phyloP scores from a whole-genome alignment of 1,284 basidiomycete species.

The Ceratobasidium sp. region DNA sequence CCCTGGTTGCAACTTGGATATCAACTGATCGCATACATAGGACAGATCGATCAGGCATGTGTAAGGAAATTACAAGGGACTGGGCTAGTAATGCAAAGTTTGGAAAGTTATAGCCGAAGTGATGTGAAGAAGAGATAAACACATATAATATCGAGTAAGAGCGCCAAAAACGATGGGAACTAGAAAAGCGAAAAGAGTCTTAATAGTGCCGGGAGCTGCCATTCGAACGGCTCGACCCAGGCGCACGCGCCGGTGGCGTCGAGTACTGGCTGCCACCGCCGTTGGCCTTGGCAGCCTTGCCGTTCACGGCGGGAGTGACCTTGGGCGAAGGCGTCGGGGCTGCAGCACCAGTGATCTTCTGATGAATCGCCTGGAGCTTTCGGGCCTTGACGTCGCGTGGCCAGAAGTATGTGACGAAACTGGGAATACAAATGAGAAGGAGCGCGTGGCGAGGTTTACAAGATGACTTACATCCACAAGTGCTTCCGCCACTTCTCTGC shows the following conservation, averaged over 20 bases:
- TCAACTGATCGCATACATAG: conserved; percentile 38
- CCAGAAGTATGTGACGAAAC: conserved; percentile 96
- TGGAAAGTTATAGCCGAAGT: conserved; percentile 42
- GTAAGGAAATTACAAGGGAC: conserved; percentile 39
- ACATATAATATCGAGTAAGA: conserved; percentile 35
- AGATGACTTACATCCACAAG: conserved; percentile 86
- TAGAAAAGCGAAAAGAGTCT: conserved; percentile 16
- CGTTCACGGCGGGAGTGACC: conserved; percentile 35
- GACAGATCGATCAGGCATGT: conserved; percentile 38
- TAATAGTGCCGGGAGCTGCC: conserved; percentile 37
- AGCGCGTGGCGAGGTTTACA: background rate
- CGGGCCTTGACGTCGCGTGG: conserved; percentile 94
- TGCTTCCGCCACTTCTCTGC: conserved; percentile 90
- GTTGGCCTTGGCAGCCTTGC: conserved; percentile 38
- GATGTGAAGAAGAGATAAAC: conserved; percentile 40
- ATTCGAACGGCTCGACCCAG: conserved; percentile 28
- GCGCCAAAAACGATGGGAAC: conserved; percentile 25
- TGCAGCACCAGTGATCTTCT: conserved; percentile 78
- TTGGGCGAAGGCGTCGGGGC: conserved; percentile 38
- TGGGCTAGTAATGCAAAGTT: conserved; percentile 43
- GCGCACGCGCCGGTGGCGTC: conserved; percentile 38
- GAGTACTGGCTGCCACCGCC: conserved; percentile 34
- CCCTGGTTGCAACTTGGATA: conserved; percentile 21
- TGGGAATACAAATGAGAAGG: conserved; percentile 54
- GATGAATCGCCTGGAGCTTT: conserved; percentile 91